Base-by-base conservation (phyloP, 345 rosid species). In the Kernera saxatilis region DNA sequence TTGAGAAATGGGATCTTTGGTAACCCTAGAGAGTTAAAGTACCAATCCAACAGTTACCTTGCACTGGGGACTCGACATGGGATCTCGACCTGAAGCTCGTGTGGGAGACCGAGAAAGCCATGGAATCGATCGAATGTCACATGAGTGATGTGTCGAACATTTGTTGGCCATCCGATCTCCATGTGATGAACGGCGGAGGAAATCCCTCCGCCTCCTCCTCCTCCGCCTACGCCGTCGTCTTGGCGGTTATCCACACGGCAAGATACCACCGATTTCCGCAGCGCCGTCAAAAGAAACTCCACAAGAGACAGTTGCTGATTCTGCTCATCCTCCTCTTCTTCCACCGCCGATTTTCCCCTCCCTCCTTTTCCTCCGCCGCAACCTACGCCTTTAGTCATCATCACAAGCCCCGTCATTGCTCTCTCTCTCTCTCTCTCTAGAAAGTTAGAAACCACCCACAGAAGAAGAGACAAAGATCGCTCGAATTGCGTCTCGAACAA, bases 151-250 rank as follows among this genome's bases (percentile, higher is more conserved):
- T 93, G 98, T 9, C 86, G 81, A 35, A 91, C 98, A 57, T 93
- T 85, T 5, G 98, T 93, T 3, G 98, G 98, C 91, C 91, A 88
- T 13, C 98, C 89, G 40, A 91, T 93, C 68, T 91, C 98, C 96
- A 91, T 84, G 11, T 82, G 84, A 62, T 85, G 83, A 43, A 85
- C 79, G 41, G 87, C 67, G n/a, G 87, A 77, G 13, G 79, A 45
- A n/a, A 76, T 62, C 44, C 75, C 61, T 39, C 80, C 76, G 7
- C 61, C 84, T 3, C 80, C 76, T 8, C 61, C 84, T 3, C 13
- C 69, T 8, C 46, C 68, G 0, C 26, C 74, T 44, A 81, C 81
- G 6, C 33, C 83, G 40, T 90, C 96, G 25, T 84, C 90, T 23
- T 77, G 78, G 3, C 84, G 78, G 30, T 76, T 69, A 14, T 88